These are phyloP conservation scores for Tuber indicum DNA, from an alignment of 495 filamentous ascomycete species.

Conservation along the genomic window DNA sequence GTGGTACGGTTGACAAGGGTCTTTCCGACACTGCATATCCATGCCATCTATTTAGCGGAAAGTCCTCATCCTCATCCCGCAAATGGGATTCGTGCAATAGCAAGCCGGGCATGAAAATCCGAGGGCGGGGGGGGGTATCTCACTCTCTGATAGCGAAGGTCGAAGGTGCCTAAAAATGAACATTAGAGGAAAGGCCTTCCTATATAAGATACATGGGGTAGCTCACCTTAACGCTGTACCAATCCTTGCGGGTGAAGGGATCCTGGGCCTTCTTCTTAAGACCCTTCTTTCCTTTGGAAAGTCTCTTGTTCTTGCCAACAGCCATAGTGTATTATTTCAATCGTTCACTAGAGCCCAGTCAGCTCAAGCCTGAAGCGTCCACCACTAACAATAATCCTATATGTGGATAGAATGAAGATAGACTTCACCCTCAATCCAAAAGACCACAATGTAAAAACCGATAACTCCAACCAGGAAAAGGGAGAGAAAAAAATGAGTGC, in stretches of 20 bases:
- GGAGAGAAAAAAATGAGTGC: not conserved
- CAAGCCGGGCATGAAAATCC: conserved; percentile 8
- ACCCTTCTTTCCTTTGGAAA: conserved; percentile 99
- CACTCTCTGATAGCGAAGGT: conserved; percentile 97
- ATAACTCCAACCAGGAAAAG: conserved; percentile 7
- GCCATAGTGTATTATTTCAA: conserved; percentile 43
- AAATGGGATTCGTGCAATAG: conserved; percentile 9
- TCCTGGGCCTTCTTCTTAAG: conserved; percentile 98
- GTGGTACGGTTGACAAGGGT: conserved; percentile 98
- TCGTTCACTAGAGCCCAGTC: conserved; percentile 24
- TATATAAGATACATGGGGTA: conserved; percentile 78
- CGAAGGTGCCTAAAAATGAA: conserved; percentile 66
- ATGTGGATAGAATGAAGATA: conserved; percentile 10
- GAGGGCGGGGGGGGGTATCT: conserved; percentile 43
- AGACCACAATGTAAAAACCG: conserved; percentile 8
- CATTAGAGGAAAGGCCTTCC: conserved; percentile 55
- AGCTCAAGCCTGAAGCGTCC: conserved; percentile 14
- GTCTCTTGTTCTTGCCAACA: conserved; percentile 90
- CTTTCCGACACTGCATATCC: conserved; percentile 75
- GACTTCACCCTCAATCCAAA: conserved; percentile 6
- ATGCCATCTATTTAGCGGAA: conserved; percentile 16
- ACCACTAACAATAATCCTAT: not conserved
- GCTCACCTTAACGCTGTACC: conserved; percentile 91
- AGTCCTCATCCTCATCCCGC: not conserved
- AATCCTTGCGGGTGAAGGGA: conserved; percentile 97